Conservation (phyloP, 2,329 filamentous ascomycete genomes). For the Cladophialophora immunda region DNA sequence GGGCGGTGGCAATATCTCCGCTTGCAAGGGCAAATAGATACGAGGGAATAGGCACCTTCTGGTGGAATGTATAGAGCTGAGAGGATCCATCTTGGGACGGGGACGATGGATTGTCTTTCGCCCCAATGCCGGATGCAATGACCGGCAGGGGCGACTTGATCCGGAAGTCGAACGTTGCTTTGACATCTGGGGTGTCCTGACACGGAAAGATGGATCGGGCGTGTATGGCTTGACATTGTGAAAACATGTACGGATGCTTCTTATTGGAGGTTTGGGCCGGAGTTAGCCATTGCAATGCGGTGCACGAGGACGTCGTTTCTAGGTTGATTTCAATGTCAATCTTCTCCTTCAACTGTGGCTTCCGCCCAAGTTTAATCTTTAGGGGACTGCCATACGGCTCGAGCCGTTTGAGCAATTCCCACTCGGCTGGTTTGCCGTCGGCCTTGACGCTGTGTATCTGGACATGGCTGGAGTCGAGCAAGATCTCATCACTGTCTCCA, state of each 20-base stretch:
- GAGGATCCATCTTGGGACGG: constrained; percentile 63
- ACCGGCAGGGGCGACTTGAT: constrained; percentile 87
- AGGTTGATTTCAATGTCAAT: constrained; percentile 70
- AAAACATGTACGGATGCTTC: constrained; percentile 97
- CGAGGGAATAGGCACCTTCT: constrained; percentile 89
- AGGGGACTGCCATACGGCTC: constrained; percentile 71
- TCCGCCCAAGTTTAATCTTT: constrained; percentile 58
- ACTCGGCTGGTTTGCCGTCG: constrained; percentile 70
- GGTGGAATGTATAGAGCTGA: constrained; percentile 82
- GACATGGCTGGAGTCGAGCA: constrained; percentile 88
- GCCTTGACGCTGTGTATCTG: constrained; percentile 76
- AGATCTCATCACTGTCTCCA: constrained; percentile 75
- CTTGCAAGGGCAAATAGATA: constrained; percentile 93
- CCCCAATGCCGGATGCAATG: constrained; percentile 83
- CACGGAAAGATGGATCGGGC: constrained; percentile 93
- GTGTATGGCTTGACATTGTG: constrained; percentile 96
- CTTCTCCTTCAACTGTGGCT: constrained; percentile 55
- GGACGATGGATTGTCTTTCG: constrained; percentile 55
- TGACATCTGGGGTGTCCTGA: constrained; percentile 96
- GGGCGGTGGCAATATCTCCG: constrained; percentile 81
- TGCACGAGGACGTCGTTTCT: constrained; percentile 86
- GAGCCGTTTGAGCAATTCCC: constrained; percentile 73
- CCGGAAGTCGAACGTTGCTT: constrained; percentile 91
- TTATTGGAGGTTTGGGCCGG: constrained; percentile 94
- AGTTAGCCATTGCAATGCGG: constrained; percentile 93